A percentile compares a stretch with the other conserved stretches of the same genome.
These are phyloP conservation scores for Galeopsis tetrahit DNA, from an alignment of 257 asterid species.

Conservation along the genomic window DNA sequence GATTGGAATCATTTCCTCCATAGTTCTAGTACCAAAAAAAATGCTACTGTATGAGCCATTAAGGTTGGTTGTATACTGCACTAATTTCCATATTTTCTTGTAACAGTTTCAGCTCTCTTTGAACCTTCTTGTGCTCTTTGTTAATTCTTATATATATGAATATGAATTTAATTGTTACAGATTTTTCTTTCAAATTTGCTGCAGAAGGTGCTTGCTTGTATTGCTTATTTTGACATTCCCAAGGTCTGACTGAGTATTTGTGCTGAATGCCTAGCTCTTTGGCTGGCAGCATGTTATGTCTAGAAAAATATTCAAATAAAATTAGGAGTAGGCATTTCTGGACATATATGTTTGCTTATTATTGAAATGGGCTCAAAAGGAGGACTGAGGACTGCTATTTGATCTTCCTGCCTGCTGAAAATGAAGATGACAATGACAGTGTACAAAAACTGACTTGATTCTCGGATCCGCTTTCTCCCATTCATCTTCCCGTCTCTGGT, in stretches of 20 bases:
- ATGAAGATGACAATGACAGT: slow-evolving; percentile 62
- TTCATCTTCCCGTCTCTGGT: slow-evolving; percentile 79
- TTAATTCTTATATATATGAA: no score
- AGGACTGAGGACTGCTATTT: slow-evolving; percentile 50
- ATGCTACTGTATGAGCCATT: neutral
- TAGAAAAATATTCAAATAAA: slow-evolving; percentile 40
- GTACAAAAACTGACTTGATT: slow-evolving; percentile 57
- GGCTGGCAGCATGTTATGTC: slow-evolving; percentile 55
- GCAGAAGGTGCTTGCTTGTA: slow-evolving; percentile 37
- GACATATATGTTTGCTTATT: slow-evolving; percentile 44
- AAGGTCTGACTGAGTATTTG: slow-evolving; percentile 33
- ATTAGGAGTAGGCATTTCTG: slow-evolving; percentile 41
- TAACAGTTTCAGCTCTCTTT: neutral
- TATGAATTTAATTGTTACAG: slow-evolving; percentile 26
- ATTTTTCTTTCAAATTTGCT: slow-evolving; percentile 17
- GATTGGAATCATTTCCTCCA: neutral
- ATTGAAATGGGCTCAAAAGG: slow-evolving; percentile 86
- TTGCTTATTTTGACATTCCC: slow-evolving; percentile 31
- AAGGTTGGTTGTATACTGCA: neutral
- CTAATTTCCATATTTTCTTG: neutral
- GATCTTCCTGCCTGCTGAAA: slow-evolving; percentile 88
- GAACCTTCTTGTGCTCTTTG: neutral
- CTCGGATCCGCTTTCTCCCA: slow-evolving; percentile 76
- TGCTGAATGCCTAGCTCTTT: slow-evolving; percentile 40
- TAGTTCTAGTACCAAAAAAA: neutral